Evolutionary conservation across 2,329 filamentous ascomycete genomes (phyloP), one percentile per base, ranked within the genome.

Genomic region (Shiraia bambusicola): DNA sequence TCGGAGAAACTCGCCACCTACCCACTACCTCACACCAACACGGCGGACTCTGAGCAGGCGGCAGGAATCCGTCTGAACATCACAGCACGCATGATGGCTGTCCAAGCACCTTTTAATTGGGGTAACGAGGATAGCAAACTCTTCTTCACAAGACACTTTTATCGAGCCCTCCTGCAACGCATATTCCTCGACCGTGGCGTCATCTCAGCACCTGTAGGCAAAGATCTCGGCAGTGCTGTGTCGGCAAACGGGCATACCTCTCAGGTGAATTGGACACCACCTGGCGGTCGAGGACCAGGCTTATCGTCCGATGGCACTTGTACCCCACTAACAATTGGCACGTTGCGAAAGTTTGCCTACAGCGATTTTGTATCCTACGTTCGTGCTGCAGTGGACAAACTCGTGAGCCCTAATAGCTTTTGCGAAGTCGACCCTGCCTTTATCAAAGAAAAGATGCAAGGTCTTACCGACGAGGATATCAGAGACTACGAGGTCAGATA

Each of bases 1-100:
- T 94, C 88, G 44, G 74, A 84, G 31, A 79, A 78, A 11, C 75
- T 96, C 34, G 75, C 74, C 42, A 65, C 76, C 61, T 69, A 81
- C 67, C 58, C 59, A 6, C 42, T 67, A 13, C 57, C 58, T 28
- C 30, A 56, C 19, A 70, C 29, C 12, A 28, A 13, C 17, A 24
- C 17, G 24, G 34, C 28, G 1, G 16, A 34, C 10, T 12, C 7
- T 6, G 31, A 45, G 29, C 42, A 46, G 19, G 48, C 59, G 5
- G 52, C 67, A 16, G 89, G 90, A 2, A 77, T 97, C 33, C 80
- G 88, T 16, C 77, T 97, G 42, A 97, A 98, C 69, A 95, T 97
- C 63, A 98, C 93, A 3, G 90, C 93, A 1, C 82, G 93, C 31
- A 95, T 95, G 86, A 96, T 97, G 92, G 92, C 92, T 2, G 91